These are phyloP conservation scores for Xylogone sp. DNA, from an alignment of 2,329 filamentous ascomycete species.

Conservation along the genomic window DNA sequence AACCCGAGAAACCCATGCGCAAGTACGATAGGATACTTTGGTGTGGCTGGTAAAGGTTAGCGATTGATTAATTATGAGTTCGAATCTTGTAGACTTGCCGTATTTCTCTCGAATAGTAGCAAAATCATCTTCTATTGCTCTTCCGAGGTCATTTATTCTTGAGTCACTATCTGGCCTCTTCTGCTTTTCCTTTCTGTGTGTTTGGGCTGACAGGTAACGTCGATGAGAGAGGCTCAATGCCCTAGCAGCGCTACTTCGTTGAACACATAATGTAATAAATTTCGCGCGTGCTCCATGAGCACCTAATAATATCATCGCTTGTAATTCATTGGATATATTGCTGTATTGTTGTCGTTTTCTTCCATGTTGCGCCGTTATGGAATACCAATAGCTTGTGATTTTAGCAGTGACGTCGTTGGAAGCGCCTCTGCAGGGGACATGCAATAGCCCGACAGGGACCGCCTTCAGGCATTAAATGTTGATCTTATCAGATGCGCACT, in stretches of 20 bases:
- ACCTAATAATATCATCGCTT: constrained; percentile 22
- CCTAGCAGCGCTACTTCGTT: background rate
- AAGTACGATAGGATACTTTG: constrained; percentile 59
- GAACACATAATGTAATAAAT: constrained; percentile 9
- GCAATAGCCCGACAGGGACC: background rate
- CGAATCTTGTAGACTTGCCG: constrained; percentile 30
- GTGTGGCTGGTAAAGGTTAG: constrained; percentile 35
- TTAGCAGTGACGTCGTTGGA: background rate
- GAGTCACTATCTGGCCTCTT: constrained; percentile 34
- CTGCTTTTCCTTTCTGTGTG: background rate
- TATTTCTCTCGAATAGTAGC: constrained; percentile 55
- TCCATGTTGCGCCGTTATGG: background rate
- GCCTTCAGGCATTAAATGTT: no score
- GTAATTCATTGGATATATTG: constrained; percentile 1
- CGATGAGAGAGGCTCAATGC: background rate
- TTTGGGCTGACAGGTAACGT: background rate
- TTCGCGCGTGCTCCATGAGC: constrained; percentile 21
- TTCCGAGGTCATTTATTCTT: constrained; percentile 46
- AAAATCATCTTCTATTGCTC: constrained; percentile 57
- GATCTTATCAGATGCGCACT: no score
- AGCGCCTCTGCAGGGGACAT: background rate
- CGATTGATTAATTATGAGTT: background rate
- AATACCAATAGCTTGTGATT: background rate
- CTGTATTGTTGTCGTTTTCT: background rate
- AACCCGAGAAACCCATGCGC: constrained; percentile 65